A percentile compares a stretch with the other conserved stretches of the same genome.
These are phyloP conservation scores for Lepidium sativum DNA, from an alignment of 345 rosid species.

Conservation along the genomic window DNA sequence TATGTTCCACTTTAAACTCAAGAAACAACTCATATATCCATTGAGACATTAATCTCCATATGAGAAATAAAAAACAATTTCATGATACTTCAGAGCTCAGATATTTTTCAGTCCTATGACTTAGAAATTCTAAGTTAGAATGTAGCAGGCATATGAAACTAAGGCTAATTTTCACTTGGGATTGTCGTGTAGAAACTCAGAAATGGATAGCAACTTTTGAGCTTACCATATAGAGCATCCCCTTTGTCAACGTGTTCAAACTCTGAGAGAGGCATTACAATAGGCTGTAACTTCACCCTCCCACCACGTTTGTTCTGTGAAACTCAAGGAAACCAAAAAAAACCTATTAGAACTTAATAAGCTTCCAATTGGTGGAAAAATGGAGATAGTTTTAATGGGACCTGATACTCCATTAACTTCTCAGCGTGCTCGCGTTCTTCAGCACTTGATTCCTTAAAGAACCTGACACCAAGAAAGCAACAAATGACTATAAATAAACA, in stretches of 20 bases:
- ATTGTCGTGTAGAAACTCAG: neutral
- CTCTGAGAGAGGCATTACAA: constrained; percentile 62
- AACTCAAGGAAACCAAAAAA: neutral
- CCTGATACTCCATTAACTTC: constrained; percentile 92
- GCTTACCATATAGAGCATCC: constrained; percentile 79
- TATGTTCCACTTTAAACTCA: neutral
- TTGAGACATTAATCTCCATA: neutral
- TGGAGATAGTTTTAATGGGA: neutral
- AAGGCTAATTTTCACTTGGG: neutral
- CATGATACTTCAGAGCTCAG: neutral
- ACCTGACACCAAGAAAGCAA: constrained; percentile 32
- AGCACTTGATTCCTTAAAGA: constrained; percentile 83
- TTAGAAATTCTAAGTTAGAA: too few relatives aligned
- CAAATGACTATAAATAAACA: neutral
- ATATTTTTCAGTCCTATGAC: neutral
- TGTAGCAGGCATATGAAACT: neutral
- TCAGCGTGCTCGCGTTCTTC: constrained; percentile 98
- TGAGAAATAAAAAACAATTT: neutral
- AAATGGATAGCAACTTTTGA: neutral
- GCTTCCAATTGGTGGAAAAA: neutral
- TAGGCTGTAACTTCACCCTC: constrained; percentile 63
- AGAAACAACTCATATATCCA: neutral
- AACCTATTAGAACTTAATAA: neutral
- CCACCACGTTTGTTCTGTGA: constrained; percentile 93
- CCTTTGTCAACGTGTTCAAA: constrained; percentile 90